Conservation (phyloP, 2,329 filamentous ascomycete genomes). For the Sodiomyces alkalinus region DNA sequence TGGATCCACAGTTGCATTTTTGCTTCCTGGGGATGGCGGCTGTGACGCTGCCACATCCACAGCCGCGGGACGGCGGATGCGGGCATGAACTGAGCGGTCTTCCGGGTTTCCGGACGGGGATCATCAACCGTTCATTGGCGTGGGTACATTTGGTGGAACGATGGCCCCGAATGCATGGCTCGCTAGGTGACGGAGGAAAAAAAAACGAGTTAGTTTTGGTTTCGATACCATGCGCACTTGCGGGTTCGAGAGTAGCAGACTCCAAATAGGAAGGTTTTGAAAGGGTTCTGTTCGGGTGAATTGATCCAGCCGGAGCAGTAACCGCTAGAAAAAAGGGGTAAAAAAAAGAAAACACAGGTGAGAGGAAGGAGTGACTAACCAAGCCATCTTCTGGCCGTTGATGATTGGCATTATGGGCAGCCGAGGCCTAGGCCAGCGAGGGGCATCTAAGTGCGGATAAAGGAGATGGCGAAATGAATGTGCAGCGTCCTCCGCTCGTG, state of each 20-base stretch:
- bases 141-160: conserved; percentile 64
- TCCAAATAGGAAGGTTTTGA: too few relatives aligned
- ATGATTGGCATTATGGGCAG: conserved; percentile 45
- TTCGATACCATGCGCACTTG: too few relatives aligned
- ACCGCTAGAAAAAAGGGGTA: conserved; percentile 1
- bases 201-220: conserved; percentile 3
- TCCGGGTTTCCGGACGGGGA: conserved; percentile 57
- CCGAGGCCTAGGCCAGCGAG: neutral
- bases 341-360: conserved; percentile 3
- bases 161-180: conserved; percentile 62
- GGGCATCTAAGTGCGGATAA: too few relatives aligned
- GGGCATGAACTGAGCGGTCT: conserved; percentile 55
- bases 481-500: too few relatives aligned
- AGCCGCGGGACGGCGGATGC: conserved; percentile 45
- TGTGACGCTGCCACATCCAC: conserved; percentile 47
- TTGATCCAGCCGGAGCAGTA: too few relatives aligned
- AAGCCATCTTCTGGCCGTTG: conserved; percentile 58
- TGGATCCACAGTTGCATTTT: conserved; percentile 34
- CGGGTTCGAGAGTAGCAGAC: too few relatives aligned
- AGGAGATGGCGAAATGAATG: too few relatives aligned
- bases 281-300: too few relatives aligned
- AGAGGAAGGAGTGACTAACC: conserved; percentile 33
- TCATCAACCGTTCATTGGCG: conserved; percentile 49
- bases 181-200: conserved; percentile 25
- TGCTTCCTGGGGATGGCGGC: conserved; percentile 46